phyloP scores from a whole-genome alignment of 495 filamentous ascomycete genomes.

The Hypoxylon rickii region DNA sequence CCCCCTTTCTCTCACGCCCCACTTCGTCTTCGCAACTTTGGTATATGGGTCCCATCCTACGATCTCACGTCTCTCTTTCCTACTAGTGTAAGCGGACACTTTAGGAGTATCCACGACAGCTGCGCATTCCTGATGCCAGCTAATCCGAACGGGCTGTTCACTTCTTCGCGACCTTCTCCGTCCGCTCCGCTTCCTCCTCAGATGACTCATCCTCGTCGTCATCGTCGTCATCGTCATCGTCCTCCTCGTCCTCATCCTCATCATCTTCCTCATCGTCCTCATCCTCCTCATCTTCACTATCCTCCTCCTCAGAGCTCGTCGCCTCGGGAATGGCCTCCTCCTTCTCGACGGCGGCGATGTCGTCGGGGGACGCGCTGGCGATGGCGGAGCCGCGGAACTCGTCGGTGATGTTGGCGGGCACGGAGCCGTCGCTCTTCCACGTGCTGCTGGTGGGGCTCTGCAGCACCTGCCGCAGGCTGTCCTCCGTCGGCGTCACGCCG shows the following conservation, averaged over 20 bases:
- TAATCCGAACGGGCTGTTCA: too few relatives aligned
- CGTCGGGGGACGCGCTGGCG: slow-evolving; percentile 36
- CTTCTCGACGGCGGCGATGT: slow-evolving; percentile 47
- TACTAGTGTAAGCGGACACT: too few relatives aligned
- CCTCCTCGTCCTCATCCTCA: slow-evolving; percentile 31
- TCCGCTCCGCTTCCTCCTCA: slow-evolving; percentile 18
- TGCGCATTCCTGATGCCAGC: too few relatives aligned
- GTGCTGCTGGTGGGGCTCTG: slow-evolving; percentile 52
- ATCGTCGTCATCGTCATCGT: slow-evolving; percentile 33
- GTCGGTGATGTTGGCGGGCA: slow-evolving; percentile 39
- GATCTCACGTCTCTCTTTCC: too few relatives aligned
- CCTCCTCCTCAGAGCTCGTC: slow-evolving; percentile 28
- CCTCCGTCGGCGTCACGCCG: slow-evolving; percentile 7
- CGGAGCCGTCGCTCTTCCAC: slow-evolving; percentile 50
- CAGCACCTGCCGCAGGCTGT: slow-evolving; percentile 29
- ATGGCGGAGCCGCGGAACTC: slow-evolving; percentile 38
- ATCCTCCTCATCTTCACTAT: slow-evolving; percentile 25
- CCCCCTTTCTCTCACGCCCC: too few relatives aligned
- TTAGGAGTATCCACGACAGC: too few relatives aligned
- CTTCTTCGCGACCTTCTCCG: slow-evolving; percentile 10
- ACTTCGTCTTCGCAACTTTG: slow-evolving; percentile 8
- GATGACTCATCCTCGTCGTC: slow-evolving; percentile 35
- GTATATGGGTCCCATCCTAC: slow-evolving; percentile 3
- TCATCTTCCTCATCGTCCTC: slow-evolving; percentile 29
- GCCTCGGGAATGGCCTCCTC: slow-evolving; percentile 45